Evolutionary conservation across 257 asterid genomes (phyloP), one percentile per base, ranked within the genome.

Genomic region (Nicotiana sylvestris): DNA sequence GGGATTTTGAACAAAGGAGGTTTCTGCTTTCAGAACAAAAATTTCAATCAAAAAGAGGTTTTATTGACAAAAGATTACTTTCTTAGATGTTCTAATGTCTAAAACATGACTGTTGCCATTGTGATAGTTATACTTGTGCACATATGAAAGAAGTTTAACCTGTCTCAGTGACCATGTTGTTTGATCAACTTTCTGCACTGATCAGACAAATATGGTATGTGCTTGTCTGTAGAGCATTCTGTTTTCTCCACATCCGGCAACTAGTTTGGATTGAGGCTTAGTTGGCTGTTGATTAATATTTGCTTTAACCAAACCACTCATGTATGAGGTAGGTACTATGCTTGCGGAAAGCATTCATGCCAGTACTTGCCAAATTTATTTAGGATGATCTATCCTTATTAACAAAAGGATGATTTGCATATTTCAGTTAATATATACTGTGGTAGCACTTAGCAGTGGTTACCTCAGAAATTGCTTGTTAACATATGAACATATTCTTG

Each of bases 241-340:
- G 2, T 18, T 46, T 27, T 74, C 51, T 49, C 80, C 80, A 49
- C 39, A 74, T 51, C 62, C 0, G 43, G 25, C 64, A 25, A 27
- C 43, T 74, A 74, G 27, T 49, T 27, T 27, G 43, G 29, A 74
- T 51, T 51, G 27, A 49, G 43, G 78, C 27, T 27, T 74, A 49
- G 17, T 61, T 61, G 66, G 15, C 17, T 9, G 66, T 61, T 15
- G 64, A 58, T 58, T 49, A 49, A 27, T 51, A 51, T 51, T 27
- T 74, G 43, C 80, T 51, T 74, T 74, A 32, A 25, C 9, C 21
- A 49, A 74, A 74, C 39, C 79, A 74, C 79, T 49, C 27, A 74
- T n/a, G 1, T 46, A 6, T 74, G 39, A 49, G 64, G 62, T 74
- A 49, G 51, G 62, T 74, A 15, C 15, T 27, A 74, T 27, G 43